phyloP scores from a whole-genome alignment of 2,329 filamentous ascomycete genomes.

The Arthrocladium fulminans region DNA sequence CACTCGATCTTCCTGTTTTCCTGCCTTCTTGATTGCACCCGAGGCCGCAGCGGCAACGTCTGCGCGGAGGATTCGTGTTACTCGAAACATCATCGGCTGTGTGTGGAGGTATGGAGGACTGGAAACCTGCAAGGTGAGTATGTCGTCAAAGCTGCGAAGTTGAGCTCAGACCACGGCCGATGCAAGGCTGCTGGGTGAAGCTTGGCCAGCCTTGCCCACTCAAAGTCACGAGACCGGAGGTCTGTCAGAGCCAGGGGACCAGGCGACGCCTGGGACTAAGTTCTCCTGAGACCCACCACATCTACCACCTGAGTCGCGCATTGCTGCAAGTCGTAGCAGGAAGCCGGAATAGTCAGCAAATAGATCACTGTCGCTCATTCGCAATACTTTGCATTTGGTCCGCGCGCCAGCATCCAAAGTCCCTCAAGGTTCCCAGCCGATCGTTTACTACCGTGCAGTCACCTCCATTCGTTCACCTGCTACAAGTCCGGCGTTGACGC shows the following conservation, averaged over 20 bases:
- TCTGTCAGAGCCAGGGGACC: no score
- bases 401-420: background rate
- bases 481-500: background rate
- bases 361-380: background rate
- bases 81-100: constrained; percentile 4
- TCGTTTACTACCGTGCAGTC: background rate
- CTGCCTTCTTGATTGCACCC: constrained; percentile 35
- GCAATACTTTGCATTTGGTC: background rate
- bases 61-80: constrained; percentile 6
- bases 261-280: background rate
- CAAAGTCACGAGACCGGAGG: background rate
- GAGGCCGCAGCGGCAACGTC: constrained; percentile 25
- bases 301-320: background rate
- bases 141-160: constrained; percentile 2
- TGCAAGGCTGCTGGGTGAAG: background rate
- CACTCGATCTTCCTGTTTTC: constrained; percentile 32
- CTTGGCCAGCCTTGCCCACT: background rate
- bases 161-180: constrained; percentile 4
- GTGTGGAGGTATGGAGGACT: constrained; percentile 1
- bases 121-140: background rate
- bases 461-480: background rate
- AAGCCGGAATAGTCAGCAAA: background rate
- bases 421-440: background rate
- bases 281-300: constrained; percentile 1
- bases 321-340: background rate